Evolutionary conservation across 345 rosid genomes (phyloP).

Genomic region (Noccaea caerulescens): DNA sequence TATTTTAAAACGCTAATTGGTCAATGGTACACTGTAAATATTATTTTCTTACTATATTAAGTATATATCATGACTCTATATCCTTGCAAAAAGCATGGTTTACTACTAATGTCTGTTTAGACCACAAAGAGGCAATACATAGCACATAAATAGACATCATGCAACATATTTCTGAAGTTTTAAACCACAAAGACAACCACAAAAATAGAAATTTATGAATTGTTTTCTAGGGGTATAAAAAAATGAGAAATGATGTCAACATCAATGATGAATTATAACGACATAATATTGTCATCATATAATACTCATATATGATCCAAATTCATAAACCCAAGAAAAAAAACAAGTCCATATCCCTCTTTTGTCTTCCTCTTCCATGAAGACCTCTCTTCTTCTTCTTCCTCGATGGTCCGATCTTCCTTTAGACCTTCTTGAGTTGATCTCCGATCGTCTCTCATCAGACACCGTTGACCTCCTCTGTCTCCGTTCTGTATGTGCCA

Average conservation of each 20-base stretch:
- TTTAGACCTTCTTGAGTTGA: conserved; percentile 32
- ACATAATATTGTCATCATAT: conserved; percentile 30
- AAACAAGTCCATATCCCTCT: neutral
- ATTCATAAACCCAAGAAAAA: conserved; percentile 30
- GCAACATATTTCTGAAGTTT: neutral
- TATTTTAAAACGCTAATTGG: neutral
- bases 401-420: conserved; percentile 40
- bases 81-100: neutral
- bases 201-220: conserved; percentile 22
- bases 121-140: conserved; percentile 6
- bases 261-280: conserved; percentile 20
- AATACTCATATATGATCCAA: neutral
- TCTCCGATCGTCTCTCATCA: conserved; percentile 34
- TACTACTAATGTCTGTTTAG: neutral
- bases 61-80: neutral
- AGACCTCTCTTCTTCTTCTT: conserved; percentile 21
- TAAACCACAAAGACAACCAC: neutral
- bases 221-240: neutral
- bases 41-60: neutral
- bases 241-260: conserved; percentile 37
- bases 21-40: conserved; percentile 5
- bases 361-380: conserved; percentile 24
- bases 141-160: conserved; percentile 21
- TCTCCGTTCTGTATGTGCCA: conserved; percentile 42
- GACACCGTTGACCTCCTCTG: conserved; percentile 20